Evolutionary conservation across 2,329 filamentous ascomycete species (phyloP), one percentile per base, ranked within the genome.

Genomic region (Exserohilum turcica): DNA sequence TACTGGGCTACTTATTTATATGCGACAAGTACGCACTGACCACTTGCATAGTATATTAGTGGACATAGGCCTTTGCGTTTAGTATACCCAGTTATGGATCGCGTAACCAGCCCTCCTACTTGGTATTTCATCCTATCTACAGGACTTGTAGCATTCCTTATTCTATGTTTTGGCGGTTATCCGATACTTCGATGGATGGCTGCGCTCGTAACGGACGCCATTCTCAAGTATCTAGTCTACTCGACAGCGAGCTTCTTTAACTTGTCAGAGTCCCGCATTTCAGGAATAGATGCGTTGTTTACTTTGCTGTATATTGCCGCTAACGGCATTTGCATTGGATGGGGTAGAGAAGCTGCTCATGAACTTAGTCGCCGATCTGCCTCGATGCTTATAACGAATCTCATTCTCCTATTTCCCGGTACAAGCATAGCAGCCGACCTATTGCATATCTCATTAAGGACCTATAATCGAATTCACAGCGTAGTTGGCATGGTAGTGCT

Each of bases 151-250:
- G 24, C 19, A 12, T 39, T 57, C 24, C 9, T 57, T 18, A 8
- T 48, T 18, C 28, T 52, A 39, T 51, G 9, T 45, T 45, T 48
- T 12, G 33, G 39, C 16, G 33, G 13, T 32, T n/a, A n/a, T 6
- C 29, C 29, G 27, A 29, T 9, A 4, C 18, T 48, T 39, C 19
- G n/a, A 28, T 54, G n/a, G 51, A 16, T 57, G n/a, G 39, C 35
- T 46, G 31, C 43, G 27, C 38, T 28, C 10, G 3, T 44, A 43
- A 55, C 12, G 24, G 42, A 52, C 24, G 31, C 48, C 10, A 42
- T 47, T 9, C 43, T 52, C 3, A 52, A 50, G 40, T 54, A 57
- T 32, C 21, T 61, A 28, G 54, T 61, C 1, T 61, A 61, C 38
- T 52, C 50, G 7, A 52, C 48, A 1, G 40, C 48, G 13, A 51